These are phyloP conservation scores for Dothiorella sarmentorum DNA, from an alignment of 2,329 filamentous ascomycete species.

Conservation along the genomic window DNA sequence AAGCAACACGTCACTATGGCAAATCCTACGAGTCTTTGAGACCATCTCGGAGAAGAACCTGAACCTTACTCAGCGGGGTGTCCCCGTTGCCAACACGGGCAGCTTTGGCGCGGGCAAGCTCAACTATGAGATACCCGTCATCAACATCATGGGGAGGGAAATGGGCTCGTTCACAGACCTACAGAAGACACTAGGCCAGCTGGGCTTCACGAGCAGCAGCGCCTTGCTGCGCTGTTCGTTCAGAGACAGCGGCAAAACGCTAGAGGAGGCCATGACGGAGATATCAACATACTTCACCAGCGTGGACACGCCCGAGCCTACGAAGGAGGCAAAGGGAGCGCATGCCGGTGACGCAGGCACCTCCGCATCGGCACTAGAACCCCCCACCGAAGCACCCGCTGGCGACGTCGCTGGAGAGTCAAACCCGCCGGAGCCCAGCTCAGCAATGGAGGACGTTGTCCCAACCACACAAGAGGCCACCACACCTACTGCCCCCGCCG, in stretches of 20 bases:
- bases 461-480: slow-evolving; percentile 25
- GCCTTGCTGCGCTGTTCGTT: slow-evolving; percentile 76
- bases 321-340: slow-evolving; percentile 23
- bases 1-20: slow-evolving; percentile 85
- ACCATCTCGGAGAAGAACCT: slow-evolving; percentile 53
- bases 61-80: slow-evolving; percentile 80
- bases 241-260: slow-evolving; percentile 68
- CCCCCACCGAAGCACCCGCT: slow-evolving; percentile 27
- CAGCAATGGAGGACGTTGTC: slow-evolving; percentile 17
- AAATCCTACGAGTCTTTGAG: slow-evolving; percentile 86
- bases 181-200: slow-evolving; percentile 81
- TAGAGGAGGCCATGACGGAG: slow-evolving; percentile 80
- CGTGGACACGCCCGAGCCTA: slow-evolving; percentile 25
- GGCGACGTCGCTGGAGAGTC: slow-evolving; percentile 28
- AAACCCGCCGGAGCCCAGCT: background rate
- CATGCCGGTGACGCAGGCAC: slow-evolving; percentile 30
- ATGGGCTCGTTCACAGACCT: slow-evolving; percentile 74
- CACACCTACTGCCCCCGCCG: slow-evolving; percentile 20
- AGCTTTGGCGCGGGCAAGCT: slow-evolving; percentile 66
- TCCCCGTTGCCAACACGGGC: slow-evolving; percentile 59
- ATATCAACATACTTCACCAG: slow-evolving; percentile 72
- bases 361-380: slow-evolving; percentile 24
- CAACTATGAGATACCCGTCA: slow-evolving; percentile 80
- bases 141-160: slow-evolving; percentile 80
- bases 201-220: slow-evolving; percentile 83